phyloP scores from a whole-genome alignment of 495 filamentous ascomycete genomes.

The Platismatia glauca region DNA sequence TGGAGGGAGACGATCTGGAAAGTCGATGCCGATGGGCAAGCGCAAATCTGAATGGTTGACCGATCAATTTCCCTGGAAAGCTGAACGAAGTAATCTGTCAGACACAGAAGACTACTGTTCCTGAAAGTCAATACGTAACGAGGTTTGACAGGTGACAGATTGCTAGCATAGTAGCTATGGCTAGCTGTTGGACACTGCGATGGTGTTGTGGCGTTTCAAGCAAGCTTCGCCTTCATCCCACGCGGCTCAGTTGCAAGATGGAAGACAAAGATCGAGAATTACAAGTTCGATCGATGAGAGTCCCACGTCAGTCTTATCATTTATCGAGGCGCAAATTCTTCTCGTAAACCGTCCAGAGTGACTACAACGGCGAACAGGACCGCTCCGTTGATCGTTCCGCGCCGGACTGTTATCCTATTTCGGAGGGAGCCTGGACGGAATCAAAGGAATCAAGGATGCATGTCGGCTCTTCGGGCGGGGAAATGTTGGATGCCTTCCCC shows the following conservation, averaged over 20 bases:
- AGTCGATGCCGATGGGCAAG: background rate
- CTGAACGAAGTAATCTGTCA: background rate
- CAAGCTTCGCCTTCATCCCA: background rate
- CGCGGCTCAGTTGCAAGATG: background rate
- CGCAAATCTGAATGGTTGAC: background rate
- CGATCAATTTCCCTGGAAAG: background rate
- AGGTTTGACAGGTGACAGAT: background rate
- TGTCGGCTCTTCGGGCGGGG: background rate
- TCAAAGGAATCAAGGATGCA: background rate
- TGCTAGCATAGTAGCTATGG: background rate
- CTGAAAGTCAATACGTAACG: background rate
- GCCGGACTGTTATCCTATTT: background rate
- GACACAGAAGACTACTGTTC: background rate
- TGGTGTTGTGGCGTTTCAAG: background rate
- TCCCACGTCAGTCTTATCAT: background rate
- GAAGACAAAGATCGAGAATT: background rate
- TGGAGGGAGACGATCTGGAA: background rate
- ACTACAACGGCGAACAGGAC: background rate
- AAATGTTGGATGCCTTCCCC: constrained; percentile 1
- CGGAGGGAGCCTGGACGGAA: background rate
- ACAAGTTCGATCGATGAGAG: background rate
- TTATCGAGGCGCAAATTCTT: background rate
- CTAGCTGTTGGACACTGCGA: background rate
- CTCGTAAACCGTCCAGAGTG: background rate
- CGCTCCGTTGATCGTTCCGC: background rate